A percentile compares a stretch with the other conserved stretches of the same genome.
These are phyloP conservation scores for Isabelozyma heimii DNA, from an alignment of 805 yeast genomes.

Conservation along the genomic window DNA sequence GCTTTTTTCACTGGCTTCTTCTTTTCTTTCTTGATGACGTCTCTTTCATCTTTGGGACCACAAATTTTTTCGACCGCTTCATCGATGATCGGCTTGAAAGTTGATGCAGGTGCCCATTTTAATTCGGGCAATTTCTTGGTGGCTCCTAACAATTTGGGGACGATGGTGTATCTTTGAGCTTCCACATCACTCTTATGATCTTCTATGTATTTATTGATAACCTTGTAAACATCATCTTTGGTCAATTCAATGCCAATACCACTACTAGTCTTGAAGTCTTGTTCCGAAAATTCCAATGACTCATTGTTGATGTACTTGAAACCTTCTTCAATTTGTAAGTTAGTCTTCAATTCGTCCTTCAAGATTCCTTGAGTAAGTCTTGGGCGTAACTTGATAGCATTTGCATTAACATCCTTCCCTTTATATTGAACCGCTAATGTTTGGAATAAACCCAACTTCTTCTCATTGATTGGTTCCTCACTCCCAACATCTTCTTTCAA, in stretches of 20 bases:
- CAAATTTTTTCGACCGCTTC: constrained; percentile 63
- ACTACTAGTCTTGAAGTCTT: constrained; percentile 53
- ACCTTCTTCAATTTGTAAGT: constrained; percentile 78
- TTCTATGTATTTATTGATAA: constrained; percentile 59
- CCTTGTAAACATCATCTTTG: constrained; percentile 58
- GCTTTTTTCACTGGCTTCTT: constrained; percentile 35
- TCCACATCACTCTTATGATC: constrained; percentile 57
- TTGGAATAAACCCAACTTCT: constrained; percentile 66
- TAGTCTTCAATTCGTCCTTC: constrained; percentile 60
- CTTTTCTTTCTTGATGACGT: constrained; percentile 74
- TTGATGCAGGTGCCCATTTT: constrained; percentile 89
- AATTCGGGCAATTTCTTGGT: constrained; percentile 70
- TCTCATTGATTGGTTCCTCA: constrained; percentile 46
- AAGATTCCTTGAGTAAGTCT: constrained; percentile 60
- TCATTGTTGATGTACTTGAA: constrained; percentile 60
- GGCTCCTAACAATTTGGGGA: constrained; percentile 75
- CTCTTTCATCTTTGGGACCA: constrained; percentile 97
- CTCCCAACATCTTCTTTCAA: constrained; percentile 39
- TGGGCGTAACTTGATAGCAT: constrained; percentile 39
- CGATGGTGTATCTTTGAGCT: constrained; percentile 72
- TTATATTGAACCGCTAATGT: constrained; percentile 73
- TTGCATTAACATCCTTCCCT: constrained; percentile 37
- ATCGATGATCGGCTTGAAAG: constrained; percentile 86
- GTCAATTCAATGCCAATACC: constrained; percentile 82
- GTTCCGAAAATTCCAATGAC: constrained; percentile 43